Percentiles rank a stretch among this genome's conserved stretches.
Conservation (phyloP, 1,139 yeast species). For the Suhomyces wounanorum region DNA sequence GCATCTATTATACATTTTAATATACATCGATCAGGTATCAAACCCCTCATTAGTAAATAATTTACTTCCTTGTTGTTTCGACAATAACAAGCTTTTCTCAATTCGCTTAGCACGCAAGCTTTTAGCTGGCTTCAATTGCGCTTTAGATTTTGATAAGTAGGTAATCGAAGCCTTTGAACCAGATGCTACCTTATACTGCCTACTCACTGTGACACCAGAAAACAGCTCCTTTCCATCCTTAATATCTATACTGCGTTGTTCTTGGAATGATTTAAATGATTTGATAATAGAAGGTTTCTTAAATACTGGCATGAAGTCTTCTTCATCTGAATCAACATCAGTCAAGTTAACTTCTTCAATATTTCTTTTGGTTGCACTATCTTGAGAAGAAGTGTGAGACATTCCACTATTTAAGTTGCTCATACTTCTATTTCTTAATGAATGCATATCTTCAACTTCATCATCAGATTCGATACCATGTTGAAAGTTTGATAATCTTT, state of each 20-base stretch:
- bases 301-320: slow-evolving; percentile 38
- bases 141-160: slow-evolving; percentile 45
- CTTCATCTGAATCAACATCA: slow-evolving; percentile 33
- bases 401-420: slow-evolving; percentile 32
- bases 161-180: slow-evolving; percentile 64
- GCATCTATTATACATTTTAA: slow-evolving; percentile 10
- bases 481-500: slow-evolving; percentile 36
- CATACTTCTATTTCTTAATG: slow-evolving; percentile 50
- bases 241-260: slow-evolving; percentile 36
- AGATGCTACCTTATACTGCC: slow-evolving; percentile 56
- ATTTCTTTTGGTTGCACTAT: slow-evolving; percentile 12
- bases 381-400: slow-evolving; percentile 21
- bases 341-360: slow-evolving; percentile 11
- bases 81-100: slow-evolving; percentile 27
- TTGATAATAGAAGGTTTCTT: slow-evolving; percentile 51
- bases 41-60: slow-evolving; percentile 25
- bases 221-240: slow-evolving; percentile 42
- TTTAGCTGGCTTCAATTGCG: slow-evolving; percentile 20
- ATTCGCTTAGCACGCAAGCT: slow-evolving; percentile 34
- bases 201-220: slow-evolving; percentile 59
- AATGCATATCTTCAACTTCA: slow-evolving; percentile 46
- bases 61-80: slow-evolving; percentile 21
- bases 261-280: slow-evolving; percentile 46
- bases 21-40: slow-evolving; percentile 17
- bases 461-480: slow-evolving; percentile 42